Base-by-base conservation (phyloP, 352 stramenopile genomes). In the Phytophthora ramorum region DNA sequence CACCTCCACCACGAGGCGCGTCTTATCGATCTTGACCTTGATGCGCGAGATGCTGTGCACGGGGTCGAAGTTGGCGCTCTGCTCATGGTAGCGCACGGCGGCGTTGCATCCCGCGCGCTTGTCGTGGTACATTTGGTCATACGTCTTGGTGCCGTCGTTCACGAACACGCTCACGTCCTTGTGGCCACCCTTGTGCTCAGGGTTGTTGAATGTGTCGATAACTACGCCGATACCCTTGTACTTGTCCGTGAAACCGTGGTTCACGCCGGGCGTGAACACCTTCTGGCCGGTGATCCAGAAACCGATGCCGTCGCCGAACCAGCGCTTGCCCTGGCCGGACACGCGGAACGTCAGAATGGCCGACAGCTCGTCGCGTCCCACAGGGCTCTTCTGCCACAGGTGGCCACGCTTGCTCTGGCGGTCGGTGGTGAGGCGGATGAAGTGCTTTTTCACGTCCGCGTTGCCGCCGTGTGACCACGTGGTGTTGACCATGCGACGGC, bases 351-450 rank as follows among this genome's bases (percentile, higher is more conserved):
- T 89, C 34, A 96, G 60, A 34, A 95, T 75, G 8, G 71, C 73
- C 43, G 84, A 88, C 48, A 95, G 67, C 24, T 73, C 76, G 41
- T 94, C 78, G 40, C 75, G 78, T 0, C 59, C 66, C 49, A 96
- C 61, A 9, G 61, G 63, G 19, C 86, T 67, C 22, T 79, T 85
- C 63, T 90, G 75, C 88, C 88, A 96, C 34, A 96, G n/a, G 58
- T 86, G 89, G 0, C 88, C 88, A 38, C 82, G 78, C 69, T 95
- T 94, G 75, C 85, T 95, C 72, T 96, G 88, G 0, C 88, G 85
- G 59, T 96, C 87, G 8, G 88, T 88, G n/a, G 88, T 96, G n/a
- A 96, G 70, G 24, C 89, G 89, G 38, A 95, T 73, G 64, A 96
- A 96, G 75, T 91, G 76, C 72, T 94, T 93, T 69, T 95, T 95